Conservation (phyloP, 2,329 filamentous ascomycete genomes). For the Mariannaea elegans region DNA sequence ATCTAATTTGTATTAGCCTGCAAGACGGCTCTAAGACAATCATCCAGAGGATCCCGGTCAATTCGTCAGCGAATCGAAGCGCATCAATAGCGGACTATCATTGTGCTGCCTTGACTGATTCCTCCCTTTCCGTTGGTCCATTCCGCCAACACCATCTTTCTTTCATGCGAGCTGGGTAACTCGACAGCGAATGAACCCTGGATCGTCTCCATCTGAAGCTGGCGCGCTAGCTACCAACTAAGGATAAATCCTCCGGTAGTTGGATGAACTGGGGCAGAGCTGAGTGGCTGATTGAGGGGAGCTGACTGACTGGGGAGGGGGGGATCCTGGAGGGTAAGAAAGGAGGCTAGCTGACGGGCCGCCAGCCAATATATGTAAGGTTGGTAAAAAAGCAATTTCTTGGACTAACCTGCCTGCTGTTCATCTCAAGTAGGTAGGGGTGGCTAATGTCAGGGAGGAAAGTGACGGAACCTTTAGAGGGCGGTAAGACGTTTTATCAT, state of each 20-base stretch:
- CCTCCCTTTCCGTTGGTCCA: not conserved
- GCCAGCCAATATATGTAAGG: too few relatives aligned
- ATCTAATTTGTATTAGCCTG: not conserved
- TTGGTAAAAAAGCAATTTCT: too few relatives aligned
- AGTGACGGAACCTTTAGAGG: too few relatives aligned
- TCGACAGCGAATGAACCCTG: not conserved
- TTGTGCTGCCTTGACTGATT: not conserved
- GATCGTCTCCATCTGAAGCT: not conserved
- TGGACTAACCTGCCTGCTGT: too few relatives aligned
- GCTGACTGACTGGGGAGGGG: not conserved
- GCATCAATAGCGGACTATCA: not conserved
- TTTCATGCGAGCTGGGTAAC: not conserved
- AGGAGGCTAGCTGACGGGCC: too few relatives aligned
- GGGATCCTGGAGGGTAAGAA: too few relatives aligned
- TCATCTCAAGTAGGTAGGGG: too few relatives aligned
- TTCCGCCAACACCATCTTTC: not conserved
- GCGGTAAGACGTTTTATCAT: too few relatives aligned
- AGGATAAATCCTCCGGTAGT: constrained; percentile 1
- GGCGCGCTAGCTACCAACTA: not conserved
- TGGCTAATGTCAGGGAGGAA: too few relatives aligned
- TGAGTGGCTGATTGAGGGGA: not conserved
- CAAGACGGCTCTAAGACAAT: not conserved
- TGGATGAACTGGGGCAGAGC: not conserved
- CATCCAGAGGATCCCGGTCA: not conserved
- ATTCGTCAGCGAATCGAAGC: not conserved